Percentiles rank a stretch among this genome's conserved stretches.
phyloP scores from a whole-genome alignment of 306 rosid genomes.

The Alnus rubra region DNA sequence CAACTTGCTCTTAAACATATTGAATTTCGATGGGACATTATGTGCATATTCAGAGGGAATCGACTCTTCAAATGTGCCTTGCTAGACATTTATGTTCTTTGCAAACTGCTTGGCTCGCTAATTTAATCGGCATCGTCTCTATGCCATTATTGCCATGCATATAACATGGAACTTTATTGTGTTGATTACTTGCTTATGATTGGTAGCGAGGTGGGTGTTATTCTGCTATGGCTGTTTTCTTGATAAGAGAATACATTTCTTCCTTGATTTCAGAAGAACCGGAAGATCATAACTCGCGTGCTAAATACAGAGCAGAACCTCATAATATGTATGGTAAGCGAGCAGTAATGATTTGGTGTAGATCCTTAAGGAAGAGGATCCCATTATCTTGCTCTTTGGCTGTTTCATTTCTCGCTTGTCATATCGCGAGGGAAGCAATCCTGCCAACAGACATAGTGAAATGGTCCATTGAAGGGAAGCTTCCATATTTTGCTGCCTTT shows the following conservation, averaged over 20 bases:
- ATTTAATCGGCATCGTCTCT: not conserved
- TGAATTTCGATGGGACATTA: not conserved
- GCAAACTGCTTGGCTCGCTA: too few species aligned
- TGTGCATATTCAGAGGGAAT: not conserved
- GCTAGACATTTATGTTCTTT: not conserved
- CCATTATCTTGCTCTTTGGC: conserved; percentile 61
- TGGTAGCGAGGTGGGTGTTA: not conserved
- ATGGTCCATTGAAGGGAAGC: conserved; percentile 80
- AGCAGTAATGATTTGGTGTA: conserved; percentile 60
- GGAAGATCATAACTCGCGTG: conserved; percentile 27
- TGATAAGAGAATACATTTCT: conserved; percentile 33
- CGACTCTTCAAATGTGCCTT: not conserved
- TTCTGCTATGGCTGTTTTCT: conserved; percentile 21
- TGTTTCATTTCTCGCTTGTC: conserved; percentile 77
- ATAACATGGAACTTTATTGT: not conserved
- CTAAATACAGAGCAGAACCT: conserved; percentile 49
- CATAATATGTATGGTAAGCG: conserved; percentile 58
- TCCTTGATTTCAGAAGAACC: conserved; percentile 55
- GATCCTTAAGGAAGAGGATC: conserved; percentile 65
- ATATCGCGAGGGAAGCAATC: conserved; percentile 77
- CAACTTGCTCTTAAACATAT: not conserved
- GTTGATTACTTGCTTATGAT: not conserved
- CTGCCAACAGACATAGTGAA: conserved; percentile 71
- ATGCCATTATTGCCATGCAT: not conserved
- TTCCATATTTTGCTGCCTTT: conserved; percentile 88